Base-by-base conservation (phyloP, 352 stramenopile species). In the Peronosclerospora sorghi region DNA sequence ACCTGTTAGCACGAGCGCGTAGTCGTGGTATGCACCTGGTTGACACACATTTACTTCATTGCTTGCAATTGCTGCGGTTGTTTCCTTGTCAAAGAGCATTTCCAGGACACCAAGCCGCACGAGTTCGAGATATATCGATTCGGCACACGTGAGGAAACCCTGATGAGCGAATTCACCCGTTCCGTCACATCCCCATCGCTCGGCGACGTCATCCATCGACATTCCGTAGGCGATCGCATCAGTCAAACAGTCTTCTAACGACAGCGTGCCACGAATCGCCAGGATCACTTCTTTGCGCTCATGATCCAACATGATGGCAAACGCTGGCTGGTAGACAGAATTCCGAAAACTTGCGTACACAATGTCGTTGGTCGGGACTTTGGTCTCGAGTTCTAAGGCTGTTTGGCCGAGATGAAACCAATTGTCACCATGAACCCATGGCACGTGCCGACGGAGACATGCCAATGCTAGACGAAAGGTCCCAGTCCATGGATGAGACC, bases 401-500 rank as follows among this genome's bases (percentile, higher is more conserved):
- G 74, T 68, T 35, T 93, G 81, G 10, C 77, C 59, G 17, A 86
- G 44, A 47, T 88, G 73, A 30, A 91, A 86, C 52, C 75, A 83
- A 51, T 93, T 93, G 53, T 91, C 81, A 18, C 81, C 78, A 42
- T 91, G 81, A 18, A 93, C 84, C 51, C 83, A 86, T 14, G 20
- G 29, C 15, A 62, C 40, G 7, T 59, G 57, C 15, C 71, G 73
- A 46, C 82, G 86, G 34, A 84, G 49, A 47, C 77, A 90, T 36
- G 74, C 75, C 29, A 93, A 83, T 4, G 79, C 73, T 3, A 93
- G 52, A 9, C 72, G 56, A 26, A 86, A 77, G 1, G 73, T 84
- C 21, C 73, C 74, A n/a, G 46, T 86, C 78, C 81, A 93, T 6
- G 81, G 81, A 35, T 89, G 76, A n/a, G 77, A 89, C 81, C 81